A percentile compares a stretch with the other conserved stretches of the same genome.
Conservation (phyloP, 2,329 filamentous ascomycete genomes). For the Aspergillus fumigatiaffinis region DNA sequence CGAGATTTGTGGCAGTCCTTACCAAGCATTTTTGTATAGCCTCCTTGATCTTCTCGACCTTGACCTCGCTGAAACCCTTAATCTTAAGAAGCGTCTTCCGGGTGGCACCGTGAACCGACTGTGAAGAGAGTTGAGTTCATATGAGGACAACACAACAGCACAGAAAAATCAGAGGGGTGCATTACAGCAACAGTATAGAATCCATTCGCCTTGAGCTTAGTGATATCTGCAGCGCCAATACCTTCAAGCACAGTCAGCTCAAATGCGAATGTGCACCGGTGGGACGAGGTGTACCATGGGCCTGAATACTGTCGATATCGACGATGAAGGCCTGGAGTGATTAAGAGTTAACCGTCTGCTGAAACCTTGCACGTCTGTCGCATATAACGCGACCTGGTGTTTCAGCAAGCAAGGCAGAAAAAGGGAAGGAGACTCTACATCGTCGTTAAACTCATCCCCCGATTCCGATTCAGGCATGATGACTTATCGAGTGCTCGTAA, state of each 20-base stretch:
- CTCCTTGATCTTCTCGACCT: slow-evolving; percentile 69
- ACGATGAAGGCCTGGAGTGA: slow-evolving; percentile 53
- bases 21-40: slow-evolving; percentile 60
- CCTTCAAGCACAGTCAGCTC: slow-evolving; percentile 35
- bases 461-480: slow-evolving; percentile 51
- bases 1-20: slow-evolving; percentile 8
- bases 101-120: slow-evolving; percentile 60
- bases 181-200: slow-evolving; percentile 61
- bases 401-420: neutral
- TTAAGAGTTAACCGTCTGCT: neutral
- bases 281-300: slow-evolving; percentile 48
- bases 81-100: slow-evolving; percentile 61
- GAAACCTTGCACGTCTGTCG: neutral
- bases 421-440: slow-evolving; percentile 32
- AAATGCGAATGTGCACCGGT: neutral
- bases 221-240: slow-evolving; percentile 62
- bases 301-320: slow-evolving; percentile 63
- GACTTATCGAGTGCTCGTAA: neutral
- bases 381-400: neutral
- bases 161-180: neutral
- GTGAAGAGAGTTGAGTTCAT: slow-evolving; percentile 1
- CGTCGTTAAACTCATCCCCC: slow-evolving; percentile 50
- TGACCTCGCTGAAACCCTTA: slow-evolving; percentile 66
- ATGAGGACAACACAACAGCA: neutral
- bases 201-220: slow-evolving; percentile 60